Percentiles rank a stretch among this genome's conserved stretches.
phyloP scores from a whole-genome alignment of 495 filamentous ascomycete genomes.

The Aspergillus hancockii region DNA sequence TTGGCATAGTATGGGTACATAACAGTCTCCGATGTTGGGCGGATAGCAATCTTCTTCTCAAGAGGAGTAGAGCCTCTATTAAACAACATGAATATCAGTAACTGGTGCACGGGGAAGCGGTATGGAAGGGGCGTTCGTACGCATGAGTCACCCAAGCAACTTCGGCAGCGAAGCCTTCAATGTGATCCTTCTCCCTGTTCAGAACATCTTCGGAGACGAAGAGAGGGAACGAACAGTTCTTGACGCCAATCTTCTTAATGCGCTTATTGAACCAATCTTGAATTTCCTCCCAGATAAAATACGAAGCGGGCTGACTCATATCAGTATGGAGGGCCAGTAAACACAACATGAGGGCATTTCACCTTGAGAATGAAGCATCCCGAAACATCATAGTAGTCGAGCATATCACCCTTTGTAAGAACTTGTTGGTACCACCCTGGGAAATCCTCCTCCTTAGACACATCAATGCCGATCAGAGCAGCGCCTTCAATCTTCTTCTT shows the following conservation, averaged over 20 bases:
- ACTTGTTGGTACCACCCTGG: constrained; percentile 94
- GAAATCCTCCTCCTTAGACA: constrained; percentile 83
- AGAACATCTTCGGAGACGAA: constrained; percentile 90
- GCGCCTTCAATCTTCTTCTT: constrained; percentile 59
- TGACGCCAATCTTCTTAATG: constrained; percentile 87
- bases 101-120: constrained; percentile 13
- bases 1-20: constrained; percentile 97
- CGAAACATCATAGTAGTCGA: constrained; percentile 92
- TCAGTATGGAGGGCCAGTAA: constrained; percentile 14
- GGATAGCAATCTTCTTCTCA: constrained; percentile 92
- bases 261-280: constrained; percentile 82
- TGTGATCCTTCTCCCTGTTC: constrained; percentile 92
- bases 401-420: constrained; percentile 90
- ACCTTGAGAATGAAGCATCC: constrained; percentile 93
- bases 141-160: constrained; percentile 98
- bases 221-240: constrained; percentile 94
- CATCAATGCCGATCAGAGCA: constrained; percentile 82
- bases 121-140: constrained; percentile 46
- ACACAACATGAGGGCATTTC: constrained; percentile 7
- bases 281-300: constrained; percentile 91
- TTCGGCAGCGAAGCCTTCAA: constrained; percentile 96
- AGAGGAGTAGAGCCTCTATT: constrained; percentile 75
- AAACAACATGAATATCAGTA: constrained; percentile 25
- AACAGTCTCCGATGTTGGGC: constrained; percentile 91
- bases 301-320: constrained; percentile 62